Evolutionary conservation across 2,329 filamentous ascomycete species (phyloP).

Genomic region (Venturia oleaginea): DNA sequence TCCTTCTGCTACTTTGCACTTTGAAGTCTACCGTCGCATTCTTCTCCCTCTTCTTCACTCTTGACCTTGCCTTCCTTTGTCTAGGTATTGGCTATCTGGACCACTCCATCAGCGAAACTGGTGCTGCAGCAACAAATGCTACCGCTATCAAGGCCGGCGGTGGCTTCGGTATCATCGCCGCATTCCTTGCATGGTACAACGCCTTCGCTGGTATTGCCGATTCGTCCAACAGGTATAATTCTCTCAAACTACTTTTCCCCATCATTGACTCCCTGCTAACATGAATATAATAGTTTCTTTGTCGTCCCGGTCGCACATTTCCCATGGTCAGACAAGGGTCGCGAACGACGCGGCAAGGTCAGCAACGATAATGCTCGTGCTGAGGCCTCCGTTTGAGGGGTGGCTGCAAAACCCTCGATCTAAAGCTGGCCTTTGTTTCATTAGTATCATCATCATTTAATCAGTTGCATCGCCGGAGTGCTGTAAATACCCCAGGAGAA

Average conservation of each 20-base stretch:
- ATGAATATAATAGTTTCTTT: slow-evolving; percentile 60
- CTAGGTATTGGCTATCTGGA: slow-evolving; percentile 46
- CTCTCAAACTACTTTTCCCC: neutral
- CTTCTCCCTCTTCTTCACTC: slow-evolving; percentile 48
- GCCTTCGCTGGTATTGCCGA: slow-evolving; percentile 47
- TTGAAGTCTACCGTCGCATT: slow-evolving; percentile 51
- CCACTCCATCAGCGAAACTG: slow-evolving; percentile 20
- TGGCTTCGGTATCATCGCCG: slow-evolving; percentile 43
- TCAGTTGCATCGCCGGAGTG: neutral
- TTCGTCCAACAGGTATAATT: slow-evolving; percentile 37
- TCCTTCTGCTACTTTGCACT: slow-evolving; percentile 46
- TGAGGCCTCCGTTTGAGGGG: slow-evolving; percentile 19
- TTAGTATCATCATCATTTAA: neutral
- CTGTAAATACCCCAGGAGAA: neutral
- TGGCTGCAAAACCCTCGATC: too few species aligned
- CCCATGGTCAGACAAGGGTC: slow-evolving; percentile 80
- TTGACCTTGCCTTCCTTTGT: slow-evolving; percentile 50
- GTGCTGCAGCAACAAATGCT: slow-evolving; percentile 31
- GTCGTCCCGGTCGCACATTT: slow-evolving; percentile 87
- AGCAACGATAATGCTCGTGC: slow-evolving; percentile 33
- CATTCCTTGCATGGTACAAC: slow-evolving; percentile 47
- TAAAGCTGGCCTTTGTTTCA: neutral
- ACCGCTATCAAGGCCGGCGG: slow-evolving; percentile 43
- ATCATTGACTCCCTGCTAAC: neutral
- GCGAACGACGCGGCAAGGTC: slow-evolving; percentile 43